phyloP scores from a whole-genome alignment of 208 protist species.

The Borovskyia barvae region DNA sequence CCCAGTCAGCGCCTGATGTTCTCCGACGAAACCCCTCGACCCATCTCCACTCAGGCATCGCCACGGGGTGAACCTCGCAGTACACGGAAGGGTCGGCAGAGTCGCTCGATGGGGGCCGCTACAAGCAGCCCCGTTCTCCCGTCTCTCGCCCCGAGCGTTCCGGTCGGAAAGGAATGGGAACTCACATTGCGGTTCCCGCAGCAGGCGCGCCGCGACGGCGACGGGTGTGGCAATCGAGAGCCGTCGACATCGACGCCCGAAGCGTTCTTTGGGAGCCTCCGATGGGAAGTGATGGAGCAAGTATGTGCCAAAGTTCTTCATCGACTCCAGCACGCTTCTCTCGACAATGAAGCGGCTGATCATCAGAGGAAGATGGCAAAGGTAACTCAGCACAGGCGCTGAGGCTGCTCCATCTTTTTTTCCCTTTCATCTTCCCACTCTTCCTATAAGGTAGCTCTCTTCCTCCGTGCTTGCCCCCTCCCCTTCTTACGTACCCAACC shows the following conservation, averaged over 20 bases:
- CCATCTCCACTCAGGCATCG: neutral
- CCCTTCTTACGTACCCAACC: too few species aligned
- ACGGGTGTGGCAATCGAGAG: neutral
- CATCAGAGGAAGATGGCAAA: neutral
- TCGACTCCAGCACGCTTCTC: slow-evolving; percentile 9
- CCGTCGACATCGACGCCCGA: neutral
- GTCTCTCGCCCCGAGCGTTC: too few species aligned
- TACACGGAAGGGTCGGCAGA: too few species aligned
- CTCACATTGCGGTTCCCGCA: slow-evolving; percentile 2
- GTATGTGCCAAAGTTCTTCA: slow-evolving; percentile 11
- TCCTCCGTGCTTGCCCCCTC: too few species aligned
- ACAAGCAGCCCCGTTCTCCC: too few species aligned
- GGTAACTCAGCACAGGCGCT: too few species aligned
- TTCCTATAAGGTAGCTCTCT: too few species aligned
- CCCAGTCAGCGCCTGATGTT: neutral
- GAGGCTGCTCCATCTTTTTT: too few species aligned
- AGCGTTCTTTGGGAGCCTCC: neutral
- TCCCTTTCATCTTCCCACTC: neutral
- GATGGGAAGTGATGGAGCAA: slow-evolving; percentile 28
- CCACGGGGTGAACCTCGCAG: neutral
- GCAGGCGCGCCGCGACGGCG: neutral
- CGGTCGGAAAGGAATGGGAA: slow-evolving; percentile 23
- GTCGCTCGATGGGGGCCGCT: too few species aligned
- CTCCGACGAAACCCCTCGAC: neutral
- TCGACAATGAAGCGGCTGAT: too few species aligned